Conservation (phyloP, 2,329 filamentous ascomycete genomes). For the Colletotrichum orbiculare region DNA sequence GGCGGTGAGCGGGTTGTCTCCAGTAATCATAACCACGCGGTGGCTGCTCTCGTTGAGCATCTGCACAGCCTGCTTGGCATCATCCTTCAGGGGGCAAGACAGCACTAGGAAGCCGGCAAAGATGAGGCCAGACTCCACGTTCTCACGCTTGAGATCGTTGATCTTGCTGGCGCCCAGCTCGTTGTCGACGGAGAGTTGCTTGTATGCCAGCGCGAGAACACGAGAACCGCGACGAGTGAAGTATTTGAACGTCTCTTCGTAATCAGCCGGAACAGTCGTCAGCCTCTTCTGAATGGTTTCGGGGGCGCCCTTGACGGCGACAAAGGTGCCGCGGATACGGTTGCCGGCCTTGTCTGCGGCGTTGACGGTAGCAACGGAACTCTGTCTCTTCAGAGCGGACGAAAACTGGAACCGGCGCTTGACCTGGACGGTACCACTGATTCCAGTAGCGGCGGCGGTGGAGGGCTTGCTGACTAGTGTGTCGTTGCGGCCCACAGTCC, state of each 20-base stretch:
- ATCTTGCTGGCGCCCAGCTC: constrained; percentile 87
- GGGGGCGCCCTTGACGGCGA: constrained; percentile 94
- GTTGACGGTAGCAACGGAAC: constrained; percentile 87
- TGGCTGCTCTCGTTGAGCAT: constrained; percentile 99
- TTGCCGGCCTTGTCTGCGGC: constrained; percentile 79
- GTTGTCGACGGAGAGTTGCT: constrained; percentile 83
- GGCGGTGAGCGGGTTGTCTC: constrained; percentile 96
- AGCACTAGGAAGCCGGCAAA: constrained; percentile 97
- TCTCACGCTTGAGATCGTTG: constrained; percentile 93
- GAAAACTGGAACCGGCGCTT: constrained; percentile 99
- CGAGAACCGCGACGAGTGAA: constrained; percentile 96
- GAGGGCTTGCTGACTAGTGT: constrained; percentile 76
- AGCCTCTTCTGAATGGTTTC: constrained; percentile 98
- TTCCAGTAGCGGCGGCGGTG: constrained; percentile 56
- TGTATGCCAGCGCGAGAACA: constrained; percentile 93
- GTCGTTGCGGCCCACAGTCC: constrained; percentile 92
- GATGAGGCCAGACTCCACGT: constrained; percentile 83
- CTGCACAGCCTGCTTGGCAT: constrained; percentile 91
- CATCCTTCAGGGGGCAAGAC: constrained; percentile 95
- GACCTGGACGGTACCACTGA: constrained; percentile 86
- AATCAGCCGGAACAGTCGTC: constrained; percentile 81
- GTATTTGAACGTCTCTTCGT: constrained; percentile 98
- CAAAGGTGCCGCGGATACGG: constrained; percentile 87
- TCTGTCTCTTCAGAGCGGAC: constrained; percentile 94
- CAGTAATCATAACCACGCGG: constrained; percentile 98